phyloP scores from a whole-genome alignment of 2,329 filamentous ascomycete genomes.

The Nigrograna mackinnonii region DNA sequence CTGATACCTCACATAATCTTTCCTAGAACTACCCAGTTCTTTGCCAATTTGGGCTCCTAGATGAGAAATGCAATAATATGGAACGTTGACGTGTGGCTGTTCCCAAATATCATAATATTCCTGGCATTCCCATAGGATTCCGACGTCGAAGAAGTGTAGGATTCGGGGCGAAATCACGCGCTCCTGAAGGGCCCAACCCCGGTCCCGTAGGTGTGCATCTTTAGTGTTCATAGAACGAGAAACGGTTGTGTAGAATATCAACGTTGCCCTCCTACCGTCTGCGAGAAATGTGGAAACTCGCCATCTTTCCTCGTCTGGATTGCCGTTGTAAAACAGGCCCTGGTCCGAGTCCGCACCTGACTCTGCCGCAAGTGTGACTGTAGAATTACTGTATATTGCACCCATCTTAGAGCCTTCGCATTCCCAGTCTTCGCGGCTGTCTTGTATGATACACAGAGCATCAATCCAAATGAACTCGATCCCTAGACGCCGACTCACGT shows the following conservation, averaged over 20 bases:
- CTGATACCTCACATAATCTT: too few species aligned
- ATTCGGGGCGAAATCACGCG: not conserved
- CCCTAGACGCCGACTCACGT: not conserved
- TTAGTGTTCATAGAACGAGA: too few species aligned
- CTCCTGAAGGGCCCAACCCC: slow-evolving; percentile 1
- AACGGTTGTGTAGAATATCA: too few species aligned
- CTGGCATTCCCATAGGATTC: slow-evolving; percentile 1
- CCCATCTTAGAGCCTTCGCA: not conserved
- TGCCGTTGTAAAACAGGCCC: too few species aligned
- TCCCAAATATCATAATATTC: too few species aligned
- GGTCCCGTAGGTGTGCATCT: not conserved
- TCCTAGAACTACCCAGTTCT: too few species aligned
- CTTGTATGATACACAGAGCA: not conserved
- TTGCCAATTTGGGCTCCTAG: too few species aligned
- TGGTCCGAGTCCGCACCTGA: slow-evolving; percentile 1
- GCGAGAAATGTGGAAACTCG: too few species aligned
- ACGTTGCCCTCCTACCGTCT: too few species aligned
- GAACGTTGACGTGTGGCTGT: too few species aligned
- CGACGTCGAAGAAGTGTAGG: not conserved
- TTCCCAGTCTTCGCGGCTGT: not conserved
- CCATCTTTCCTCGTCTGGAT: too few species aligned
- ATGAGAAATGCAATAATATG: too few species aligned
- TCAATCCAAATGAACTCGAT: not conserved
- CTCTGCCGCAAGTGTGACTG: not conserved
- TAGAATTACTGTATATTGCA: not conserved